Conservation (phyloP, 441 rosid species). For the Adansonia gregorii region DNA sequence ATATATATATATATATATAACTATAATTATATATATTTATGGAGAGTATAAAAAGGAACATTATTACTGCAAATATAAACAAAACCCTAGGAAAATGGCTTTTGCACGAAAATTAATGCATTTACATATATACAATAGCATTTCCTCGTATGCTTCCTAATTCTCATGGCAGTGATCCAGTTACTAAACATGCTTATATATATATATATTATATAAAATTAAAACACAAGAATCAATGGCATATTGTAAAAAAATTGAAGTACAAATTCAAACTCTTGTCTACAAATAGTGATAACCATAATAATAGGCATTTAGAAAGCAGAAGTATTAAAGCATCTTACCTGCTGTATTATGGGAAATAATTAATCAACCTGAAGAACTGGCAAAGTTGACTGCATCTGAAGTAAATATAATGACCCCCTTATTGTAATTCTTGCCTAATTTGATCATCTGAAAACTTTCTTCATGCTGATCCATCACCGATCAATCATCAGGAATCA, state of each 20-base stretch:
- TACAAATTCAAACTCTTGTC: not conserved
- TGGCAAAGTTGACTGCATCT: not conserved
- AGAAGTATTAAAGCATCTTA: slow-evolving; percentile 16
- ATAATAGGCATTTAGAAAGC: not conserved
- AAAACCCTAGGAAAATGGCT: slow-evolving; percentile 12
- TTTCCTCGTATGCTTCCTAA: not conserved
- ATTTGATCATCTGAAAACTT: not conserved
- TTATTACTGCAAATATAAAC: not conserved
- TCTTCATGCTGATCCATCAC: not conserved
- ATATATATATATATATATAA: no score
- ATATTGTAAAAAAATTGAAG: not conserved
- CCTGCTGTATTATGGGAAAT: slow-evolving; percentile 8
- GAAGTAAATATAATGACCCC: not conserved
- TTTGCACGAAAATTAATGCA: not conserved
- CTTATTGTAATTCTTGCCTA: slow-evolving; percentile 4
- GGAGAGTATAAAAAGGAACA: not conserved
- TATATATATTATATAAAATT: not conserved
- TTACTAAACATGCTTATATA: not conserved
- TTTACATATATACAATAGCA: not conserved
- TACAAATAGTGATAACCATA: not conserved
- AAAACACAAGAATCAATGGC: not conserved
- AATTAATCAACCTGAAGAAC: slow-evolving; percentile 17
- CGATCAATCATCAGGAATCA: slow-evolving; percentile 28
- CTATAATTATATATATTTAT: no score
- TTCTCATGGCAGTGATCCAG: not conserved